phyloP scores from a whole-genome alignment of 208 protist species.

The Tritrichomonas foetus region DNA sequence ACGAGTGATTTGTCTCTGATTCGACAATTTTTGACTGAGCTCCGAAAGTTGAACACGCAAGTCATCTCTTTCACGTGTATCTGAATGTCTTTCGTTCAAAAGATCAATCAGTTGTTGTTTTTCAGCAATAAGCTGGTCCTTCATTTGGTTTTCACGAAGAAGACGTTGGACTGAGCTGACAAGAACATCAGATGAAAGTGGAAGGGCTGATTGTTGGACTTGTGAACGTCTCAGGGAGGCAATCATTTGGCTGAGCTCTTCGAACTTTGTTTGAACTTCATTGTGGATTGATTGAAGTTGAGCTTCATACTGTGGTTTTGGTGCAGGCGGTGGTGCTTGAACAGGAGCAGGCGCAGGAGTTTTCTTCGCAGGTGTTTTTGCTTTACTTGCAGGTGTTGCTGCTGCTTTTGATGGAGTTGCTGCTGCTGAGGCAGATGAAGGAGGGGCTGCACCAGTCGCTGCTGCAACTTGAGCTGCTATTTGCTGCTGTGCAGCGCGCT shows the following conservation, averaged over 20 bases:
- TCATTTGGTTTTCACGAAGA: not conserved
- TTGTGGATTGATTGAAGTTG: not conserved
- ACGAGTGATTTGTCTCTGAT: not conserved
- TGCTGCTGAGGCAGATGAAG: not conserved
- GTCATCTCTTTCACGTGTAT: not conserved
- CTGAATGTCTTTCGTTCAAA: not conserved
- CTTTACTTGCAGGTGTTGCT: not conserved
- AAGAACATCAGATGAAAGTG: not conserved
- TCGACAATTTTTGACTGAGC: not conserved
- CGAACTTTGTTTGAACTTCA: not conserved
- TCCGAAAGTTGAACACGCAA: not conserved
- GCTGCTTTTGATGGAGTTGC: not conserved
- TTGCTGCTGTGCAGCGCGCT: too few species aligned
- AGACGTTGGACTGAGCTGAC: not conserved
- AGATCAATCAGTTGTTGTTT: constrained; percentile 11
- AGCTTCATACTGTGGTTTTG: not conserved
- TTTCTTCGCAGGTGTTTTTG: not conserved
- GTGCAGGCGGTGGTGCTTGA: not conserved
- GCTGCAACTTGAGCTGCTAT: not conserved
- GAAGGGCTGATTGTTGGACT: not conserved
- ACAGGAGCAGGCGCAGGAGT: not conserved
- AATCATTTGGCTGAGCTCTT: not conserved
- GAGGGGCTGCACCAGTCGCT: not conserved
- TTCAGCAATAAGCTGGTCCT: not conserved
- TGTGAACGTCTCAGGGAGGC: not conserved